Base-by-base conservation (phyloP, 1,284 basidiomycete species). In the Trichosporon faecale region DNA sequence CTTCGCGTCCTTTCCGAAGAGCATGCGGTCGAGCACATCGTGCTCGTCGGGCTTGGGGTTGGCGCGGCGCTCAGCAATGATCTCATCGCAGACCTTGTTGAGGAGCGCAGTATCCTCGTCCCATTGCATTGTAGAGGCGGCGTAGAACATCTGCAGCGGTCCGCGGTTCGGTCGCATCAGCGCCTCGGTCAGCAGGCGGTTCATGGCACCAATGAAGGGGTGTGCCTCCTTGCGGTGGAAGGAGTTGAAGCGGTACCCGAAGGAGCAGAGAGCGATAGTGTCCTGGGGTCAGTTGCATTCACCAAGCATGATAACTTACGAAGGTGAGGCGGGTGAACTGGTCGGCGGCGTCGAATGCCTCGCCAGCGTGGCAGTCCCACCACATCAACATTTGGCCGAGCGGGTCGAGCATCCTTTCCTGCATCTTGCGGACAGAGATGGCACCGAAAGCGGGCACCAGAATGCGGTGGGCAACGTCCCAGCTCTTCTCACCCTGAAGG, bases 371-470 rank as follows among this genome's bases (percentile, higher is more conserved):
- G 44, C 40, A 27, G 27, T 65, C 64, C 64, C 64, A 65, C 25
- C 23, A 64, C n/a, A 64, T 75, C 14, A 86, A 70, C 60, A 88
- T 82, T 73, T 88, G 86, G 40, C 80, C 78, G 8, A 80, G 79
- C 55, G 87, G 85, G 70, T 87, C 87, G 23, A 82, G 75, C 87
- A 87, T 77, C 18, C 69, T 85, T 63, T 83, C 82, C 74, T 86
- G 85, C 86, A 87, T 87, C 66, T 80, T 81, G 40, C 81, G 82
- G 67, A 87, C 84, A 4, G 83, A 80, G 16, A 83, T 74, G 1
- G 85, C 84, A 35, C 86, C 85, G 77, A 88, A 88, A 2, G 85
- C 85, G 14, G 86, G 86, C 80, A 86, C 85, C 16, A 88, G 83
- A 57, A 88, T 80, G 35, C 86, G 85, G 77, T 88, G 86, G 85